phyloP scores from a whole-genome alignment of 768 basidiomycete species.

The Leccinellum albellum region DNA sequence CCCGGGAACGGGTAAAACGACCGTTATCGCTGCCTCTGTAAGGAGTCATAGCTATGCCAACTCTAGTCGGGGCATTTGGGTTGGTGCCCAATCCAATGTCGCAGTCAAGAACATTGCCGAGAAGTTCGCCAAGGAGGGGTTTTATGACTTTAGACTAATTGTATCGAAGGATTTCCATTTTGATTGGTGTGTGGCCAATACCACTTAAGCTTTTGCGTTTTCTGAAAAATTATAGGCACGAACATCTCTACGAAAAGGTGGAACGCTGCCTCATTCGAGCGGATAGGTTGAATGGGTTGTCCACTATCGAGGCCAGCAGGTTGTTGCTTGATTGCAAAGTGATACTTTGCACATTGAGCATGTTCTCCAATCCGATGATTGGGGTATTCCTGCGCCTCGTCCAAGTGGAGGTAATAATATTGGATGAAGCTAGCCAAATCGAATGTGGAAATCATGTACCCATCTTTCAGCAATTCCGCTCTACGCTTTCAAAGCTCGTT shows the following conservation, averaged over 20 bases:
- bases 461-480: constrained; percentile 25
- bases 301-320: constrained; percentile 15
- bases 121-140: constrained; percentile 34
- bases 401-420: constrained; percentile 38
- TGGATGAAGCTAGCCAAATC: constrained; percentile 49
- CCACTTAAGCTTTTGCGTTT: not conserved
- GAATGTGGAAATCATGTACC: constrained; percentile 40
- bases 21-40: constrained; percentile 38
- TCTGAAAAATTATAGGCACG: constrained; percentile 38
- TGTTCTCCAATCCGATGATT: constrained; percentile 34
- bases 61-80: constrained; percentile 29
- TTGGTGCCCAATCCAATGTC: constrained; percentile 48
- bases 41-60: constrained; percentile 17
- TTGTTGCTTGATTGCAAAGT: constrained; percentile 31
- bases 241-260: constrained; percentile 42
- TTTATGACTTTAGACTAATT: constrained; percentile 37
- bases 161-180: constrained; percentile 46
- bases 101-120: constrained; percentile 54
- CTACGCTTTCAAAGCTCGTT: constrained; percentile 34
- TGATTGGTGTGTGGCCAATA: constrained; percentile 35
- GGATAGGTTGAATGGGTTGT: constrained; percentile 23
- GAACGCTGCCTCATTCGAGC: constrained; percentile 35
- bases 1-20: constrained; percentile 45
- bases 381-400: constrained; percentile 20
- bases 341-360: constrained; percentile 47